These are phyloP conservation scores for Dorcoceras hygrometricum DNA, from an alignment of 257 asterid genomes.

Conservation along the genomic window DNA sequence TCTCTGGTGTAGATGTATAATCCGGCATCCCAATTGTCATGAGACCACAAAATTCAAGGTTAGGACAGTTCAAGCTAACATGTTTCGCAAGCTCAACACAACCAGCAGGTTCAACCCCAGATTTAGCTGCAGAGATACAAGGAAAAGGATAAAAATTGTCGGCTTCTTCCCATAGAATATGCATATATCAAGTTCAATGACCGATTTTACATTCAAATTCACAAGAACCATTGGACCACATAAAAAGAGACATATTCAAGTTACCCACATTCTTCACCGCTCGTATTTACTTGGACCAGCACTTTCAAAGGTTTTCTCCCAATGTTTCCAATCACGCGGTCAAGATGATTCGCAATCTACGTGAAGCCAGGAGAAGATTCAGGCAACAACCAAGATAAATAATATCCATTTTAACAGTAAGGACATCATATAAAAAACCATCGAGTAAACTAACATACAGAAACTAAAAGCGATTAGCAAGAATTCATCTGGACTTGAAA, in stretches of 20 bases:
- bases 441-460: not conserved
- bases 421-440: conserved; percentile 10
- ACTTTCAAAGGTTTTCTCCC: conserved; percentile 90
- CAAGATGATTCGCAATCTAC: conserved; percentile 83
- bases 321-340: conserved; percentile 63
- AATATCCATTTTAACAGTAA: conserved; percentile 1
- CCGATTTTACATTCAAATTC: not conserved
- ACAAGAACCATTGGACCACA: conserved; percentile 7
- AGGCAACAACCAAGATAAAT: conserved; percentile 1
- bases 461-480: not conserved
- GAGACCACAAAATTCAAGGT: conserved; percentile 83
- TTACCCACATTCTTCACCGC: conserved; percentile 97
- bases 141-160: conserved; percentile 10
- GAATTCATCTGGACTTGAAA: not conserved
- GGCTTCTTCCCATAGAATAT: conserved; percentile 12
- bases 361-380: conserved; percentile 9
- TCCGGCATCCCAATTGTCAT: conserved; percentile 98
- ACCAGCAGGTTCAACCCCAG: conserved; percentile 72
- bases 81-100: conserved; percentile 75
- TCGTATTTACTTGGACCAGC: conserved; percentile 89
- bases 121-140: conserved; percentile 62
- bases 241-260: conserved; percentile 31
- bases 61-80: conserved; percentile 60
- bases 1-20: conserved; percentile 96
- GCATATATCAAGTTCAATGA: not conserved